Evolutionary conservation across 352 stramenopile species (phyloP), one percentile per base, ranked within the genome.

Genomic region (Halophytophthora polymorphica): DNA sequence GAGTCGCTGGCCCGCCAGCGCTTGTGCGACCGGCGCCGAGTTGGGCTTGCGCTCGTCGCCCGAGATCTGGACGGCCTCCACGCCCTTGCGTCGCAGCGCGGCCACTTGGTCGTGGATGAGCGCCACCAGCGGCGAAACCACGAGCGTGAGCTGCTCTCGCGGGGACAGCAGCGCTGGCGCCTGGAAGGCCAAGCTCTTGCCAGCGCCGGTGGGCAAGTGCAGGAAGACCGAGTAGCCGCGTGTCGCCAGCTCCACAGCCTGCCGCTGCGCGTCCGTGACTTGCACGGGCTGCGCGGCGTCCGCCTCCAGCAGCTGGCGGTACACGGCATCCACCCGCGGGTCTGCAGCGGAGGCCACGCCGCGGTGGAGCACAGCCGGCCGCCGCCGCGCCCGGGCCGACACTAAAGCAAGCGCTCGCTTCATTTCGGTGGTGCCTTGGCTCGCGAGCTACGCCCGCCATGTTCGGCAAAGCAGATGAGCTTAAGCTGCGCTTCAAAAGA

Each of bases 161-260:
- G 68, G 23, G n/a, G 71, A 49, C 0, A 84, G 37, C 25, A 93
- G 59, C 44, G 83, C 79, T 1, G 83, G 81, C 2, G 77, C 60
- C 44, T 93, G 83, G 57, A 90, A 93, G 43, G 77, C 79, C 50
- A 91, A 65, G 51, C 74, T 90, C 68, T 93, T 93, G 61, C 83
- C 83, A 0, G 81, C 78, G 14, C 83, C 83, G 0, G 79, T 93
- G 23, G 77, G 80, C 14, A 91, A 56, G 46, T 90, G 77, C 15
- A 93, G 51, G 23, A 93, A 91, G 14, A 93, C 62, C 1, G 73
- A 87, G 56, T 66, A 89, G 36, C 80, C 80, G 6, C 46, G 48
- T 33, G 59, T 52, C 29, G 79, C 80, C 22, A 66, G 51, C 0
- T 52, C 56, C 21, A 89, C 68, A 12, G 83, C 77, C 0, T 35